Conservation (phyloP, 148 eudicot genomes). For the Chenopodium formosanum region DNA sequence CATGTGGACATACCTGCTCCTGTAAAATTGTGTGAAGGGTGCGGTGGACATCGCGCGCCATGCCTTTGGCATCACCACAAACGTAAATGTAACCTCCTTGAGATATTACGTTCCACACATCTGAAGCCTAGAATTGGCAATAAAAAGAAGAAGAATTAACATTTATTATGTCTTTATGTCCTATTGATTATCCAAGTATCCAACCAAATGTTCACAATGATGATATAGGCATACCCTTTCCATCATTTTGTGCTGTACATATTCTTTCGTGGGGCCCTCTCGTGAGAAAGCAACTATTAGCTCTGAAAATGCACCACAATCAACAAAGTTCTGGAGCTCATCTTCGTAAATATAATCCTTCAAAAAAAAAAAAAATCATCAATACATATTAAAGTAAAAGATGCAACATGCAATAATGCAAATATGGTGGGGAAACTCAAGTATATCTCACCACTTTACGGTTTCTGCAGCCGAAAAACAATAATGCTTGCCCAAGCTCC, state of each 20-base stretch:
- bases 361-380: neutral
- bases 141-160: neutral
- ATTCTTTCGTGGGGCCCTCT: constrained; percentile 85
- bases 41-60: constrained; percentile 96
- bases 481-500: constrained; percentile 67
- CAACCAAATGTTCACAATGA: constrained; percentile 6
- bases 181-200: constrained; percentile 14
- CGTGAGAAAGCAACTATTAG: constrained; percentile 90
- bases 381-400: constrained; percentile 4
- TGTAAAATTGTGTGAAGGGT: constrained; percentile 86
- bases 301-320: constrained; percentile 78
- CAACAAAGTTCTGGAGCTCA: constrained; percentile 68
- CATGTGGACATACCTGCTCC: constrained; percentile 63
- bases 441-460: constrained; percentile 52
- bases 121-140: constrained; percentile 38
- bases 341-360: constrained; percentile 90
- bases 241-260: constrained; percentile 90
- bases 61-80: constrained; percentile 99
- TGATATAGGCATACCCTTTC: constrained; percentile 50
- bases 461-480: constrained; percentile 94
- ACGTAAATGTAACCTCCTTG: constrained; percentile 85
- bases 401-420: neutral
- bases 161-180: neutral
- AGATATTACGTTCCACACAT: constrained; percentile 67
- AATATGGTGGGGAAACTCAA: neutral